phyloP scores from a whole-genome alignment of 2,329 filamentous ascomycete species.

The Neocatenulostroma microsporum region DNA sequence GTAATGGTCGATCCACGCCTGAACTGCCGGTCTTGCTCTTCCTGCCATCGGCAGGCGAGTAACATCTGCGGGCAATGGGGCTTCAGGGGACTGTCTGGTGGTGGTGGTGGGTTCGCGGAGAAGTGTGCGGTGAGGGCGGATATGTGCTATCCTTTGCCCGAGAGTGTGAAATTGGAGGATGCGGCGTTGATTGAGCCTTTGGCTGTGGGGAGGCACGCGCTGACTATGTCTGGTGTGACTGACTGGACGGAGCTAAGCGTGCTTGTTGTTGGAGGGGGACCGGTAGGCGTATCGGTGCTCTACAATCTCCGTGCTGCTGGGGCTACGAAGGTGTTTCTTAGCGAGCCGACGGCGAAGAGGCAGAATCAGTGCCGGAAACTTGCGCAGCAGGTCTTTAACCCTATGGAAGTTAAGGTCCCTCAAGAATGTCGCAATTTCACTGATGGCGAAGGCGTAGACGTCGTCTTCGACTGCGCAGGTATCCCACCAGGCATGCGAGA shows the following conservation, averaged over 20 bases:
- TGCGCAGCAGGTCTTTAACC: slow-evolving; percentile 13
- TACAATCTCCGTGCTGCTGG: slow-evolving; percentile 15
- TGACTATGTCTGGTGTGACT: slow-evolving; percentile 12
- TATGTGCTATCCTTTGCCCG: slow-evolving; percentile 13
- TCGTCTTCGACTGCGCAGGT: slow-evolving; percentile 21
- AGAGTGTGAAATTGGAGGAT: slow-evolving; percentile 12
- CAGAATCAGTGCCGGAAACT: slow-evolving; percentile 12
- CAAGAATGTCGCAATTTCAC: slow-evolving; percentile 12
- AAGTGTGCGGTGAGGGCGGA: slow-evolving; percentile 10
- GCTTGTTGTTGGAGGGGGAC: slow-evolving; percentile 19
- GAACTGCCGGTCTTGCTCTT: slow-evolving; percentile 13
- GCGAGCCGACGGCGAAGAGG: slow-evolving; percentile 14
- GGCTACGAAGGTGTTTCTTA: slow-evolving; percentile 11
- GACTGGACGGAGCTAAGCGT: slow-evolving; percentile 12
- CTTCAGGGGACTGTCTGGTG: slow-evolving; percentile 15
- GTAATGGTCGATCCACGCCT: slow-evolving; percentile 21
- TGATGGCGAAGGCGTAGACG: slow-evolving; percentile 13
- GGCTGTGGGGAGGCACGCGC: slow-evolving; percentile 15
- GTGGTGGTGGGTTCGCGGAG: slow-evolving; percentile 18
- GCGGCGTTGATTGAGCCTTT: slow-evolving; percentile 20
- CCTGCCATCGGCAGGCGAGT: slow-evolving; percentile 12
- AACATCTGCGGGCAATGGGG: slow-evolving; percentile 15
- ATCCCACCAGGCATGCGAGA: slow-evolving; percentile 12
- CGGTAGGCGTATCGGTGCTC: slow-evolving; percentile 18
- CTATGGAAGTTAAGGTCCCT: slow-evolving; percentile 14